Base-by-base conservation (phyloP, 768 basidiomycete genomes). In the Brasilioporus rufonigricans region DNA sequence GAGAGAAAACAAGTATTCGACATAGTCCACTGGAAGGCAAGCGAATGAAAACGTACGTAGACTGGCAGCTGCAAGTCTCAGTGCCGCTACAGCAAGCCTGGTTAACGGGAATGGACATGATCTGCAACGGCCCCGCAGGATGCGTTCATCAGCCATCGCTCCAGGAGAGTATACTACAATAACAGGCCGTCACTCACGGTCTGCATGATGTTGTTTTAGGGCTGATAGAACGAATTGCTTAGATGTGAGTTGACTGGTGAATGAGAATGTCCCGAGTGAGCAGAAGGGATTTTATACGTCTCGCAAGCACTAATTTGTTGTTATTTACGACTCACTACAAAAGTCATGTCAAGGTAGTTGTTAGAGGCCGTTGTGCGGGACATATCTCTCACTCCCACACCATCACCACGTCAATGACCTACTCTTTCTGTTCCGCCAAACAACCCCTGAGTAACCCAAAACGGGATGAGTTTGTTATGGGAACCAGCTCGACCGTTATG, bases 1-100 rank as follows among this genome's bases (percentile, higher is more conserved):
- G 10, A 16, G 12, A 6, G 16, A 33, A n/a, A n/a, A n/a, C n/a
- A 29, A 4, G 19, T 33, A 11, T 19, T 62, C 36, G 55, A n/a
- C 29, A n/a, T 10, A 23, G 9, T 13, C 21, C 7, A 3, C 13
- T 23, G 24, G 18, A 18, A 38, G 46, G 21, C 41, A 58, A 43
- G 57, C n/a, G n/a, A n/a, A n/a, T 29, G 21, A 44, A 46, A 26
- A 16, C 40, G 29, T 51, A 44, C 64, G 29, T 45, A 2, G 61
- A 53, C 29, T 41, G 29, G 53, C 63, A 65, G 12, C 21, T 48
- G 54, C 64, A 66, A 2, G 18, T 12, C 0, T 43, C n/a, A 39
- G 41, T 11, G n/a, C 46, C 13, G n/a, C 46, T 43, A 45, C 63
- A 65, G 60, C 63, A 65, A 21, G 63, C 56, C 38, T 62, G 48